Evolutionary conservation across 192 early-diverging fungal genomes (phyloP), one percentile per base, ranked within the genome.

Genomic region (Coemansia aciculifera): DNA sequence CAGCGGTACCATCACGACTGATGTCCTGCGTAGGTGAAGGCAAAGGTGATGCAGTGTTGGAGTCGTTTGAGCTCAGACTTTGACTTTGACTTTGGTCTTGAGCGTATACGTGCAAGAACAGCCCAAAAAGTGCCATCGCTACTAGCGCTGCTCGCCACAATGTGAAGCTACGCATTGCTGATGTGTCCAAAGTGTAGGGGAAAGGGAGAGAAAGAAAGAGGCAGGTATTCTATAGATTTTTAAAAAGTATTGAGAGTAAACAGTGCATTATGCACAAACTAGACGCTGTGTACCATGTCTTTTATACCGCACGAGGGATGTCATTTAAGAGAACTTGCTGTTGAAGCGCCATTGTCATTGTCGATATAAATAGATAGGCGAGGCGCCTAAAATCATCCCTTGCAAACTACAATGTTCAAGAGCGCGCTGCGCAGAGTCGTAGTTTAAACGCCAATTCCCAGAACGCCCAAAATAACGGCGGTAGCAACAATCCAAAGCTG

Each of bases 401-500:
- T n/a, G 19, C 46, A 48, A 19, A 48, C n/a, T 6, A 48, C 46
- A 48, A 48, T 48, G 46, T n/a, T 19, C 46, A 48, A 48, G 46
- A n/a, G 13, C 15, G 17, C 42, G 15, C 42, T 43, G 42, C 42
- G 34, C 39, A 3, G 39, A 17, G 54, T 17, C 15, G 54, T 57
- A 15, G 54, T 15, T 32, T 32, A 57, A 15, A 31, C 29, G 17
- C 54, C 13, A 4, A 31, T 29, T 15, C 70, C 69, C 24, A 68
- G 3, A 3, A 68, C 40, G 57, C 66, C 48, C 63, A 74, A 44
- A 37, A 62, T 40, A 49, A 63, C 59, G 6, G 56, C 63, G 11
- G 59, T 59, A 29, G 54, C 51, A 19, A 72, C 36, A 36, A 64
- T 49, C 72, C 73, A 63, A 38, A 62, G 42, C 37, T 62, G 74